phyloP scores from a whole-genome alignment of 805 yeast species.

The Hanseniaspora thailandica region DNA sequence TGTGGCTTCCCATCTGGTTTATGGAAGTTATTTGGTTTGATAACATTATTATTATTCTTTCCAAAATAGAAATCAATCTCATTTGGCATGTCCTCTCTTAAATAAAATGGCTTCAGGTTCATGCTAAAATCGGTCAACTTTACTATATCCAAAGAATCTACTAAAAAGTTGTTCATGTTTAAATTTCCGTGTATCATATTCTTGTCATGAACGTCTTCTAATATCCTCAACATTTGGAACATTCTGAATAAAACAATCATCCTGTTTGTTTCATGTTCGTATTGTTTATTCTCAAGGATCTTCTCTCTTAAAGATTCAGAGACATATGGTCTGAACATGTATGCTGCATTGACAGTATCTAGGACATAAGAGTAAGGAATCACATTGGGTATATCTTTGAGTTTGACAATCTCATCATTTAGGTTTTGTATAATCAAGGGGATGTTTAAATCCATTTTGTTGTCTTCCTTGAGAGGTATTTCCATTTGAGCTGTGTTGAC shows the following conservation, averaged over 20 bases:
- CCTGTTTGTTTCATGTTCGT: slow-evolving; percentile 71
- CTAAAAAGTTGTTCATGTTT: slow-evolving; percentile 76
- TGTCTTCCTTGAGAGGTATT: slow-evolving; percentile 18
- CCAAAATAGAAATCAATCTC: slow-evolving; percentile 82
- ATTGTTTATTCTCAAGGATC: slow-evolving; percentile 15
- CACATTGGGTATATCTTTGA: slow-evolving; percentile 48
- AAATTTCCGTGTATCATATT: slow-evolving; percentile 78
- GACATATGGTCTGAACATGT: slow-evolving; percentile 70
- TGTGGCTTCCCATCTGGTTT: background rate
- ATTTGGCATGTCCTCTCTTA: slow-evolving; percentile 90
- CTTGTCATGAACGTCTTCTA: slow-evolving; percentile 51
- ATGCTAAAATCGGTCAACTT: slow-evolving; percentile 72
- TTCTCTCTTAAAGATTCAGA: slow-evolving; percentile 78
- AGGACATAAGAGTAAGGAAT: slow-evolving; percentile 61
- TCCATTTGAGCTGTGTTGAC: background rate
- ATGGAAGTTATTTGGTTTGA: background rate
- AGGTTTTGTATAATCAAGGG: slow-evolving; percentile 27
- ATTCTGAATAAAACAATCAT: slow-evolving; percentile 57
- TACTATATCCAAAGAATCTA: slow-evolving; percentile 83
- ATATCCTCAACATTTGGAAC: slow-evolving; percentile 60
- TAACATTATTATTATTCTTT: background rate
- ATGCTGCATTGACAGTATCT: slow-evolving; percentile 87
- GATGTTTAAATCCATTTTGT: slow-evolving; percentile 17
- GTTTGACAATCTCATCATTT: slow-evolving; percentile 25
- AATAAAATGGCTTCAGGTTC: slow-evolving; percentile 59